phyloP scores from a whole-genome alignment of 2,329 filamentous ascomycete species.

The Cercospora sp. region DNA sequence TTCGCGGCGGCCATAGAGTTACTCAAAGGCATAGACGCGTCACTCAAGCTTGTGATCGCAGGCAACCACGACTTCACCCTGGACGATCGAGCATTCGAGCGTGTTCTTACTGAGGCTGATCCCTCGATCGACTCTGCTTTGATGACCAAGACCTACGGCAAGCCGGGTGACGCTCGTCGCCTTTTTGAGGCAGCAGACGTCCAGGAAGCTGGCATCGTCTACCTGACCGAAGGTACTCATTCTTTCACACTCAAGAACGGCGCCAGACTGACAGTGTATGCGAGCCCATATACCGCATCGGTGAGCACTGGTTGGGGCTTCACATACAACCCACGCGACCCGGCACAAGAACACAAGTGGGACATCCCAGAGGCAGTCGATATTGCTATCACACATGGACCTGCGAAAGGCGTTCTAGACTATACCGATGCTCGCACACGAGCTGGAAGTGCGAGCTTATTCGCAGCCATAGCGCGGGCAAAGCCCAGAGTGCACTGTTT shows the following conservation, averaged over 20 bases:
- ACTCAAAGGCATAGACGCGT: conserved; percentile 52
- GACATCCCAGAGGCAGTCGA: conserved; percentile 46
- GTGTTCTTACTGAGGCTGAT: conserved; percentile 3
- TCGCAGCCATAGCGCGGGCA: conserved; percentile 52
- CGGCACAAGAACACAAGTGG: conserved; percentile 47
- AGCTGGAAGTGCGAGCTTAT: conserved; percentile 59
- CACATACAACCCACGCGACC: conserved; percentile 45
- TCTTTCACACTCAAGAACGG: conserved; percentile 52
- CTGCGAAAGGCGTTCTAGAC: conserved; percentile 56
- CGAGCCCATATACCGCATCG: conserved; percentile 57
- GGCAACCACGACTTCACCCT: conserved; percentile 64
- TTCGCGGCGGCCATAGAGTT: conserved; percentile 51
- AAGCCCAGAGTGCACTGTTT: conserved; percentile 61
- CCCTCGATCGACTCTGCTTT: background rate
- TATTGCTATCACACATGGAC: conserved; percentile 63
- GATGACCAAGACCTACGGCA: conserved; percentile 17
- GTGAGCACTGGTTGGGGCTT: conserved; percentile 52
- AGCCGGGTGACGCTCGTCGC: conserved; percentile 21
- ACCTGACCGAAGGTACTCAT: conserved; percentile 57
- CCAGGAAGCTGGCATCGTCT: conserved; percentile 49
- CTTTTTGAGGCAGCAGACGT: conserved; percentile 38
- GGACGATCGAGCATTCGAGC: conserved; percentile 40
- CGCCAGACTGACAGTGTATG: conserved; percentile 54
- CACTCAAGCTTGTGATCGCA: conserved; percentile 62
- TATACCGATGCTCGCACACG: conserved; percentile 31